Evolutionary conservation across 352 stramenopile genomes (phyloP), one percentile per base, ranked within the genome.

Genomic region (Pythium diclinum): DNA sequence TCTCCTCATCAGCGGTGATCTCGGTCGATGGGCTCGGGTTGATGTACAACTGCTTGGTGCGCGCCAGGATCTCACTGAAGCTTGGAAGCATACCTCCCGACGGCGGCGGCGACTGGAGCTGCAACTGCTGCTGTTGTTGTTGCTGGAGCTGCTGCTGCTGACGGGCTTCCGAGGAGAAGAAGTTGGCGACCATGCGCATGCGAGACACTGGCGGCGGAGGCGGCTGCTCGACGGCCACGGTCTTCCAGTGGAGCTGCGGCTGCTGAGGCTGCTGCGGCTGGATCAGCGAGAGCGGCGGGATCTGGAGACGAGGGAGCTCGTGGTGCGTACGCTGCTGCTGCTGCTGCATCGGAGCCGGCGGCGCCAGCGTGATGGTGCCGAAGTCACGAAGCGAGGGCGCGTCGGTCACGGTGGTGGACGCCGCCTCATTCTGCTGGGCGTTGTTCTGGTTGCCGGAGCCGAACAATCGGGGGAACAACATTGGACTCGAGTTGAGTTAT

Each of bases 221-320:
- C 32, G 59, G 71, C 55, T 71, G 69, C 59, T 78, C 66, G 32
- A 70, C 69, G 44, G 67, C 56, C 36, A 47, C 52, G 19, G 68
- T 55, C 60, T 89, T 89, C 81, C 81, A 89, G 40, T 75, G 69
- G 8, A 78, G 69, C 61, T 77, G 61, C 16, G 76, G 69, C 69
- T 85, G 81, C 63, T 83, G 77, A 55, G 74, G 63, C 32, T 59
- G 56, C 38, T 61, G 56, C 17, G 63, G 63, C 63, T 69, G 63
- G 19, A 64, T 72, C 23, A 88, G 66, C 56, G 76, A 74, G 44
- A 84, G 83, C 19, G 79, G 74, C 7, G 81, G 81, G 54, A 89
- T 79, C 46, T 89, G 81, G 40, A 89, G 68, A 3, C 81, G 73
- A 14, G 81, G 81, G n/a, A 89, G 77, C 72, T 89, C 81, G 67